Evolutionary conservation across 2,329 filamentous ascomycete species (phyloP), one percentile per base, ranked within the genome.

Genomic region (Cladosporium halotolerans): DNA sequence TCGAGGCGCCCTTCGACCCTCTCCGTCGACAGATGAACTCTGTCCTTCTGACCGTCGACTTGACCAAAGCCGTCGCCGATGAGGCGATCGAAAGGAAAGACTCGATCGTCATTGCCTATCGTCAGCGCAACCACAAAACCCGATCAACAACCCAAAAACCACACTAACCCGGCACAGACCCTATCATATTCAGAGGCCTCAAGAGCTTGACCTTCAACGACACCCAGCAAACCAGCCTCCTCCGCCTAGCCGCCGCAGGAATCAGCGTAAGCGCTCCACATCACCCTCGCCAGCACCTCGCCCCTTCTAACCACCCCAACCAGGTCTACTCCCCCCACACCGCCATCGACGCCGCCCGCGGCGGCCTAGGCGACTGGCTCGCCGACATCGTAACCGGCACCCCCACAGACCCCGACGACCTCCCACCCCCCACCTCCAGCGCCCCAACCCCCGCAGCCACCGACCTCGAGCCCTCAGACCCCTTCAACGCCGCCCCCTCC

Each of bases 291-390:
- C 10, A 83, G 96, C 40, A 93, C 99, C 70, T 89, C 90, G 36
- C 88, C 88, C 1, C 82, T 3, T 83, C 1, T 60, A 18, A 57
- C 47, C 9, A 28, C 52, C 10, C 13, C 19, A 34, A 40, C 4
- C 23, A 72, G 70, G 71, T 99, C 53, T 99, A 97, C 76, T 90
- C 86, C 60, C 93, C 93, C 0, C 93, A 99, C 72, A 99, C 93
- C 0, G 92, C 93, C 11, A 83, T 97, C 41, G 93, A 99, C 70
- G 89, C 89, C 38, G 88, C 88, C 0, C 82, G 84, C 1, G 82
- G 84, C 14, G 93, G 93, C 3, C 81, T 99, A 61, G 95, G 91
- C 66, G 89, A 95, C 69, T 99, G 92, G 92, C 83, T 99, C 9
- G 89, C 89, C 56, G 87, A 95, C 65, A 85, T 95, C 45, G 82